Evolutionary conservation across 2,329 filamentous ascomycete genomes (phyloP).

Genomic region (Microsporum audouinii): DNA sequence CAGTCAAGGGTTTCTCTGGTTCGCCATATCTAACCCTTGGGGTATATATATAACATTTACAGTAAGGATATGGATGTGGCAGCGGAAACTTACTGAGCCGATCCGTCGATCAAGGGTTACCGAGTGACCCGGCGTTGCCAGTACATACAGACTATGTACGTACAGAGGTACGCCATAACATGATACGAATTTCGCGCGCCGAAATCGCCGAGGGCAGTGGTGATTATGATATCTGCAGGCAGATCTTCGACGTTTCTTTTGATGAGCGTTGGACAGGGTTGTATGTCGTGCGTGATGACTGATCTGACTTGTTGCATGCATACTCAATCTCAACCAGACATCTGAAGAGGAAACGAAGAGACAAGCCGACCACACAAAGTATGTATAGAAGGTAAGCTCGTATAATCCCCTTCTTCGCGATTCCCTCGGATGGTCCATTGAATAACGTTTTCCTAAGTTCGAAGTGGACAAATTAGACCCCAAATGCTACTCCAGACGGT

Average conservation of each 20-base stretch:
- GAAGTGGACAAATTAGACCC: background rate
- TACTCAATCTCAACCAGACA: background rate
- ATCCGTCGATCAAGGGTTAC: conserved; percentile 1
- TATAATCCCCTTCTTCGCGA: background rate
- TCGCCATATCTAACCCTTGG: no score
- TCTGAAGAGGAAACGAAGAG: background rate
- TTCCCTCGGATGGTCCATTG: background rate
- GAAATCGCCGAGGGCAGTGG: background rate
- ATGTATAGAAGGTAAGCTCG: background rate
- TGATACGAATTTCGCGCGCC: background rate
- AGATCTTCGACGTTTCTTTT: background rate
- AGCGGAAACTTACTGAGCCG: background rate
- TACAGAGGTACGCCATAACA: no score
- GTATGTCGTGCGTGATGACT: background rate
- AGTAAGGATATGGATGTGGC: background rate
- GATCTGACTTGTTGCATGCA: background rate
- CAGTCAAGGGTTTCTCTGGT: no score
- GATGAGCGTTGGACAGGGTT: background rate
- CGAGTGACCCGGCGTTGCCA: background rate
- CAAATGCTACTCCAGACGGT: background rate
- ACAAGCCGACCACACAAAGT: no score
- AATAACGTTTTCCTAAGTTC: background rate
- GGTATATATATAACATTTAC: no score
- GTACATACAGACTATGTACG: no score
- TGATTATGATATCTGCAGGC: background rate